A percentile compares a stretch with the other conserved stretches of the same genome.
Conservation (phyloP, 1,284 basidiomycete species). For the Pseudozyma tsukubaensis region DNA sequence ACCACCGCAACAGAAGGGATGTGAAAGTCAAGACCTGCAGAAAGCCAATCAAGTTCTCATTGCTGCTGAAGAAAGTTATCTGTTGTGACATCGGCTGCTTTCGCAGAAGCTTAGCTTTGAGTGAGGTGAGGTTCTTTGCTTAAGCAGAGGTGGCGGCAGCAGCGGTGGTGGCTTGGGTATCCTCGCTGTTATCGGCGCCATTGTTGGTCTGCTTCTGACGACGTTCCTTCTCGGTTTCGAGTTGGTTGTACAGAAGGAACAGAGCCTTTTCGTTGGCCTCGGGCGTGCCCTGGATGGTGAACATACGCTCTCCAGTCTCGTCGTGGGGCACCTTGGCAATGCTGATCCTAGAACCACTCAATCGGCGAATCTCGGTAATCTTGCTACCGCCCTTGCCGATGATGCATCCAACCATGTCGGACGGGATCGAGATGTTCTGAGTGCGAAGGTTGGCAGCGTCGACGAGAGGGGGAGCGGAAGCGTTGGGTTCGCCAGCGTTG, state of each 20-base stretch:
- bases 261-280: conserved; percentile 77
- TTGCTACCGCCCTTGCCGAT: conserved; percentile 93
- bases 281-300: conserved; percentile 95
- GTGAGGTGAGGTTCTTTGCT: conserved; percentile 1
- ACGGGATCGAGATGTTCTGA: conserved; percentile 97
- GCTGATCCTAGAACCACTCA: conserved; percentile 94
- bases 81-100: too few relatives aligned
- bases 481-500: conserved; percentile 60
- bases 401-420: conserved; percentile 82
- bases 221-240: conserved; percentile 65
- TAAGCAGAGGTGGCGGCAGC: conserved; percentile 30
- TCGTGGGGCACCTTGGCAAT: conserved; percentile 99
- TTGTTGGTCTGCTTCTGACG: conserved; percentile 45
- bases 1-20: too few relatives aligned
- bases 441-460: conserved; percentile 83
- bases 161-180: conserved; percentile 39
- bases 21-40: too few relatives aligned
- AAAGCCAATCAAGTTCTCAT: too few relatives aligned
- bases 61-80: too few relatives aligned
- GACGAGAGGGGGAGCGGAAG: conserved; percentile 63
- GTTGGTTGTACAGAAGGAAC: conserved; percentile 88
- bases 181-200: conserved; percentile 35
- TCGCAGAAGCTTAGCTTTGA: neutral
- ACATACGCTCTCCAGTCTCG: conserved; percentile 98
- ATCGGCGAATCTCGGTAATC: conserved; percentile 97